Percentiles rank a stretch among this genome's conserved stretches.
phyloP scores from a whole-genome alignment of 2,329 filamentous ascomycete genomes.

The Exophiala bonariae region DNA sequence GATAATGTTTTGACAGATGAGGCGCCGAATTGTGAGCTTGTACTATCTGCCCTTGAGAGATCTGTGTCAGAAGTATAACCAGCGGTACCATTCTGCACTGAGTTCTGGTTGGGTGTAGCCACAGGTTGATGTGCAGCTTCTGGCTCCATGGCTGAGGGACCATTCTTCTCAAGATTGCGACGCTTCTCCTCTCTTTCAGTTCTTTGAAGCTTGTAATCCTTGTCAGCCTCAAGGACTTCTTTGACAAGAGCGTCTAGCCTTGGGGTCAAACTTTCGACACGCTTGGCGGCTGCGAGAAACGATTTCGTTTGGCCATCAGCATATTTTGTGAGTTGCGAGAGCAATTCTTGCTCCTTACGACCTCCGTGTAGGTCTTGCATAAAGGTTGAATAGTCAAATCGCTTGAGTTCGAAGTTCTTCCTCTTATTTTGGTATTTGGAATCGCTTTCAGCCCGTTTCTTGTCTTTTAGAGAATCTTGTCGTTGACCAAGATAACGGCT shows the following conservation, averaged over 20 bases:
- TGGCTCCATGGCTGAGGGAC: conserved; percentile 63
- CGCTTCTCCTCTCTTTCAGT: conserved; percentile 96
- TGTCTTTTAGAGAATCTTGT: conserved; percentile 93
- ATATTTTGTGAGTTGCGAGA: conserved; percentile 92
- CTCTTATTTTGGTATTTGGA: conserved; percentile 94
- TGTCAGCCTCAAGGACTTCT: conserved; percentile 91
- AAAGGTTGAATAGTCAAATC: conserved; percentile 98
- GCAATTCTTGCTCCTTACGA: conserved; percentile 95
- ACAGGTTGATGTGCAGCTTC: conserved; percentile 63
- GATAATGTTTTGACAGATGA: conserved; percentile 41
- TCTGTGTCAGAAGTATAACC: conserved; percentile 65
- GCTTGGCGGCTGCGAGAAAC: conserved; percentile 81
- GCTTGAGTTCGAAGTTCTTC: conserved; percentile 91
- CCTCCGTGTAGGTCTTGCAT: conserved; percentile 99
- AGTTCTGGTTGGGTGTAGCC: conserved; percentile 34
- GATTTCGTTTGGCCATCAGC: conserved; percentile 84
- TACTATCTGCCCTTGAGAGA: conserved; percentile 71
- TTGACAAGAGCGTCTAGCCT: conserved; percentile 84
- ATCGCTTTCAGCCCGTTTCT: conserved; percentile 93
- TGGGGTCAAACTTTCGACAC: conserved; percentile 80
- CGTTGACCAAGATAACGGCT: conserved; percentile 94
- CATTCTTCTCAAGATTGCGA: conserved; percentile 79
- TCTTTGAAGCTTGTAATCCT: conserved; percentile 92
- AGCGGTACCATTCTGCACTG: conserved; percentile 45
- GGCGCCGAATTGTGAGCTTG: conserved; percentile 63